Conservation (phyloP, 2,329 filamentous ascomycete genomes). For the Pseudogymnoascus sp. region DNA sequence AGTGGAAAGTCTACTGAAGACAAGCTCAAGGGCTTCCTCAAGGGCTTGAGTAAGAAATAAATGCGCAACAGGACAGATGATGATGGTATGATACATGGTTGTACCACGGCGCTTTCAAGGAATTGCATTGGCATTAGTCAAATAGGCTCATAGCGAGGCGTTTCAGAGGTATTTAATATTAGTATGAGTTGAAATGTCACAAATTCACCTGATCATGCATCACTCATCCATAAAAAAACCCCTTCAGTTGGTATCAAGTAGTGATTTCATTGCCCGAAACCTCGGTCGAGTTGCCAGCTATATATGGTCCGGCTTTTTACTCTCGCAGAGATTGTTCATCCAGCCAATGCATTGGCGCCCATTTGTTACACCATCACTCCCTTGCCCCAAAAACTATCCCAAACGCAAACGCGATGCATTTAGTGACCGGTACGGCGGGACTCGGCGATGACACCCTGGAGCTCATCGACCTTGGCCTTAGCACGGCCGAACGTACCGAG, state of each 20-base stretch:
- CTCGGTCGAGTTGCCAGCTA: constrained; percentile 5
- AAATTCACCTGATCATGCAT: not conserved
- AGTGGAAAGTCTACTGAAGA: constrained; percentile 21
- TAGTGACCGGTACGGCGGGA: constrained; percentile 72
- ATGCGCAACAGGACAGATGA: not conserved
- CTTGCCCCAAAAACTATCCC: constrained; percentile 1
- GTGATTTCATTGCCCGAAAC: constrained; percentile 11
- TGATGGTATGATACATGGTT: constrained; percentile 17
- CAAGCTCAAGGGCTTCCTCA: constrained; percentile 29
- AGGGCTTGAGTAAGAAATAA: constrained; percentile 28
- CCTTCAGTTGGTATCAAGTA: constrained; percentile 1
- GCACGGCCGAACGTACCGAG: constrained; percentile 98
- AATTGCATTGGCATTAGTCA: not conserved
- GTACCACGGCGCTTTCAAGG: constrained; percentile 8
- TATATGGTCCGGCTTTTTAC: constrained; percentile 1
- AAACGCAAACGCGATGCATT: constrained; percentile 27
- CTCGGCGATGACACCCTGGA: constrained; percentile 96
- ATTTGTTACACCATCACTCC: constrained; percentile 9
- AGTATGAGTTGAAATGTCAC: not conserved
- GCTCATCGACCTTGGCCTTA: constrained; percentile 99
- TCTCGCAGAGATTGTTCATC: constrained; percentile 9
- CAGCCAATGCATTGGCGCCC: constrained; percentile 1
- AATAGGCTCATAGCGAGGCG: constrained; percentile 16
- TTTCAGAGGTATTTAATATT: constrained; percentile 2
- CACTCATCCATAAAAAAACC: not conserved